phyloP scores from a whole-genome alignment of 2,329 filamentous ascomycete genomes.

The Clonostachys sp. region DNA sequence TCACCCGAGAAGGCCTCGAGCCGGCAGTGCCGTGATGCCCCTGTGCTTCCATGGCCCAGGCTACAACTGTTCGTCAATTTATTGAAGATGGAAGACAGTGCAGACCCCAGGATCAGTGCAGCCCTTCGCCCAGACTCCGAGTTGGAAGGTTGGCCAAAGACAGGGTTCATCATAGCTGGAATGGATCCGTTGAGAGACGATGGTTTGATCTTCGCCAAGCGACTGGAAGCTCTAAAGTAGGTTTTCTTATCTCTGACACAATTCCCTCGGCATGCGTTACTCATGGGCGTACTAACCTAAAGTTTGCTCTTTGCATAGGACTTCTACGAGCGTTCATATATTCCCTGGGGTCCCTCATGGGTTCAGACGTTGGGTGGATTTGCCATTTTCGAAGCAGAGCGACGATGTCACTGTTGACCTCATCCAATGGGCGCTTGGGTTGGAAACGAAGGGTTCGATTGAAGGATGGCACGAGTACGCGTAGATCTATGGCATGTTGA shows the following conservation, averaged over 20 bases:
- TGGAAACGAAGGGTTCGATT: neutral
- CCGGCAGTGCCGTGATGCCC: slow-evolving; percentile 32
- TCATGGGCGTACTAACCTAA: neutral
- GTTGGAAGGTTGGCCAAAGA: slow-evolving; percentile 12
- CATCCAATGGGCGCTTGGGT: neutral
- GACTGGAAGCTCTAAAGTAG: slow-evolving; percentile 14
- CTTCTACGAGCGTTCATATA: slow-evolving; percentile 17
- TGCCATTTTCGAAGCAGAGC: slow-evolving; percentile 9
- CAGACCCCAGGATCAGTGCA: slow-evolving; percentile 26
- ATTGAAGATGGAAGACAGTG: slow-evolving; percentile 9
- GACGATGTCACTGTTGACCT: neutral
- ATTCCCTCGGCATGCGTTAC: too few relatives aligned
- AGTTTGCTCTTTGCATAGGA: slow-evolving; percentile 4
- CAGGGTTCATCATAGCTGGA: slow-evolving; percentile 15
- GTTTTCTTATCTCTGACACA: too few relatives aligned
- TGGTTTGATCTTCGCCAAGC: slow-evolving; percentile 14
- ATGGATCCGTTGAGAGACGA: slow-evolving; percentile 20
- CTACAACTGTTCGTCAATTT: slow-evolving; percentile 19
- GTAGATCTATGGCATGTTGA: neutral
- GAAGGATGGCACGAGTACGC: neutral
- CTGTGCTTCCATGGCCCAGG: slow-evolving; percentile 30
- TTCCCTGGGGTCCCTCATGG: slow-evolving; percentile 20
- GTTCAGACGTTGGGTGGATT: slow-evolving; percentile 12
- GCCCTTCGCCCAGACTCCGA: slow-evolving; percentile 15
- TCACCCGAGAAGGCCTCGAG: slow-evolving; percentile 27